Evolutionary conservation across 495 filamentous ascomycete genomes (phyloP).

Genomic region (Clavariopsis aquatica): DNA sequence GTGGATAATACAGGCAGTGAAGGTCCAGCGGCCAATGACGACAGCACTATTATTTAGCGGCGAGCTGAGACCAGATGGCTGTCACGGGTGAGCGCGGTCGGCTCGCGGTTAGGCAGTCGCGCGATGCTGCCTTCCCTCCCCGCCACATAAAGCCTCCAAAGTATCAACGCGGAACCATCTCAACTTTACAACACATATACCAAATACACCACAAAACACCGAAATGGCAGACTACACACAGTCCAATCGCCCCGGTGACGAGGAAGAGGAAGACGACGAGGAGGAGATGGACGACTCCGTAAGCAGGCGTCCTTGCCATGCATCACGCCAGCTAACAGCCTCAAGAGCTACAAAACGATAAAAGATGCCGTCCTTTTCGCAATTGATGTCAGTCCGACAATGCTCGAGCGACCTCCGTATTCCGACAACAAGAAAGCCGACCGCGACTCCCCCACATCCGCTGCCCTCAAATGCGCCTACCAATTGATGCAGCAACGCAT

Average conservation of each 20-base stretch:
- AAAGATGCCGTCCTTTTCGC: slow-evolving; percentile 98
- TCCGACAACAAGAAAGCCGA: slow-evolving; percentile 70
- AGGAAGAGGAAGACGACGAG: slow-evolving; percentile 50
- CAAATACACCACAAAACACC: background rate
- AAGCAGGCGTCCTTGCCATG: slow-evolving; percentile 35
- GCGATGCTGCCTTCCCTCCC: slow-evolving; percentile 8
- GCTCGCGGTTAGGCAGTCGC: background rate
- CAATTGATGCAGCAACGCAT: slow-evolving; percentile 96
- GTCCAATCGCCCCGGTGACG: slow-evolving; percentile 48
- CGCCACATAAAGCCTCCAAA: background rate
- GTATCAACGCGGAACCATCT: background rate
- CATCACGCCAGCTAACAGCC: slow-evolving; percentile 9
- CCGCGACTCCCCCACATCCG: slow-evolving; percentile 69
- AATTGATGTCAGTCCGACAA: slow-evolving; percentile 89
- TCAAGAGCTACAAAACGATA: slow-evolving; percentile 82
- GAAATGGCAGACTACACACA: slow-evolving; percentile 30
- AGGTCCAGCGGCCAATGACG: background rate
- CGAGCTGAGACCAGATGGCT: too few relatives aligned
- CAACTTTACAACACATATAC: background rate
- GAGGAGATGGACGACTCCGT: slow-evolving; percentile 75
- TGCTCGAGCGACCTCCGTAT: slow-evolving; percentile 69
- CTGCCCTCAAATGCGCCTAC: slow-evolving; percentile 92
- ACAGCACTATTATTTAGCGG: background rate
- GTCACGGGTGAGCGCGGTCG: too few relatives aligned
- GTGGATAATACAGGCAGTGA: slow-evolving; percentile 8